Conservation (phyloP, 352 stramenopile genomes). For the Phytophthora kernoviae region DNA sequence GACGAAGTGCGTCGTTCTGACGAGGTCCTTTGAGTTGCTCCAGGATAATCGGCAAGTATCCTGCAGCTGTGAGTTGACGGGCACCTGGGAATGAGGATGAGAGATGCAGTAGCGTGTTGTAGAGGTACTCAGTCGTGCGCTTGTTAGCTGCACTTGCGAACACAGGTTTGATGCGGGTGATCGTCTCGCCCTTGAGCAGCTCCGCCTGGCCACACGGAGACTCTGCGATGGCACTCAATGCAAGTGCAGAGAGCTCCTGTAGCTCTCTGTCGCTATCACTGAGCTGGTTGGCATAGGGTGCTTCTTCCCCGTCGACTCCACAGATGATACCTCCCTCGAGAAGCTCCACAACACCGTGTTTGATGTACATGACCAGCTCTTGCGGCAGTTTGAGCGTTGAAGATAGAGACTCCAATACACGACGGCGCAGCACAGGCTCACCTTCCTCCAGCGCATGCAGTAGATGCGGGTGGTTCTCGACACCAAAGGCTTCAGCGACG, state of each 20-base stretch:
- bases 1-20: slow-evolving; percentile 37
- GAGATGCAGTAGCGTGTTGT: slow-evolving; percentile 54
- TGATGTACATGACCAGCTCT: slow-evolving; percentile 67
- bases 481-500: slow-evolving; percentile 69
- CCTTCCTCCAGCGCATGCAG: slow-evolving; percentile 64
- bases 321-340: slow-evolving; percentile 39
- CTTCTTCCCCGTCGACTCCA: slow-evolving; percentile 6
- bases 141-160: slow-evolving; percentile 40
- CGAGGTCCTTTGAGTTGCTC: slow-evolving; percentile 46
- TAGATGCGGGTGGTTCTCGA: slow-evolving; percentile 73
- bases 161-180: slow-evolving; percentile 44
- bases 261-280: slow-evolving; percentile 42
- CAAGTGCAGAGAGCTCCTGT: slow-evolving; percentile 52
- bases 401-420: slow-evolving; percentile 51
- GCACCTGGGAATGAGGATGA: slow-evolving; percentile 51
- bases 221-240: slow-evolving; percentile 63
- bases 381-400: slow-evolving; percentile 66
- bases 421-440: slow-evolving; percentile 50
- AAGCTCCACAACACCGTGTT: slow-evolving; percentile 58
- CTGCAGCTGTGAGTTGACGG: slow-evolving; percentile 46
- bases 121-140: slow-evolving; percentile 46
- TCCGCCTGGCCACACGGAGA: slow-evolving; percentile 44
- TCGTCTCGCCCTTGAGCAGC: slow-evolving; percentile 47
- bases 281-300: background rate
- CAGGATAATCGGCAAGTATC: slow-evolving; percentile 59